Percentiles rank a stretch among this genome's conserved stretches.
Evolutionary conservation across 495 filamentous ascomycete genomes (phyloP).

Genomic region (Neurospora sp.): DNA sequence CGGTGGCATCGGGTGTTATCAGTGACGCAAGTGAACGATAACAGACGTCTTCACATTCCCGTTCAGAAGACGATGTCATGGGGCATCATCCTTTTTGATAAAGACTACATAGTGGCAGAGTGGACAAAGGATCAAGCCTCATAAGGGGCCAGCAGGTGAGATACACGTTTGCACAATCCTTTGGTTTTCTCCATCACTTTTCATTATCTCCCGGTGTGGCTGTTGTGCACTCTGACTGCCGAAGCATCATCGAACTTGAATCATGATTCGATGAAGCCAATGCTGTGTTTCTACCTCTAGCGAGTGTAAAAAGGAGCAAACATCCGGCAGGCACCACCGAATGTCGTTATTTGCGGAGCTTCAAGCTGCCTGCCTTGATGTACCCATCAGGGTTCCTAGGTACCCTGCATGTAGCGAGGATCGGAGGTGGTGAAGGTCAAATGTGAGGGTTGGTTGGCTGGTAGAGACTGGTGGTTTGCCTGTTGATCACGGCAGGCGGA

Average conservation of each 20-base stretch:
- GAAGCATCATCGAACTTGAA: not conserved
- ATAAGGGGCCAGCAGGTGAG: not conserved
- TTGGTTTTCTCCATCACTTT: not conserved
- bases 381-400: not conserved
- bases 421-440: not conserved
- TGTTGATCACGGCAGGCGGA: not conserved
- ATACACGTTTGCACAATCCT: not conserved
- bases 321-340: not conserved
- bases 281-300: not conserved
- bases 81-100: not conserved
- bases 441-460: not conserved
- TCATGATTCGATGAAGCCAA: not conserved
- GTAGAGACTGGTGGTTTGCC: not conserved
- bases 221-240: not conserved
- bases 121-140: not conserved
- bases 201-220: not conserved
- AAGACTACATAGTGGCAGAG: not conserved
- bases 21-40: conserved; percentile 28
- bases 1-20: conserved; percentile 19
- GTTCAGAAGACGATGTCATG: not conserved
- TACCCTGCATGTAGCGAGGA: not conserved
- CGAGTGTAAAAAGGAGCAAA: not conserved
- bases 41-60: not conserved
- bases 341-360: not conserved
- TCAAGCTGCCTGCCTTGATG: not conserved